phyloP scores from a whole-genome alignment of 2,329 filamentous ascomycete genomes.

The Xylaria digitata region DNA sequence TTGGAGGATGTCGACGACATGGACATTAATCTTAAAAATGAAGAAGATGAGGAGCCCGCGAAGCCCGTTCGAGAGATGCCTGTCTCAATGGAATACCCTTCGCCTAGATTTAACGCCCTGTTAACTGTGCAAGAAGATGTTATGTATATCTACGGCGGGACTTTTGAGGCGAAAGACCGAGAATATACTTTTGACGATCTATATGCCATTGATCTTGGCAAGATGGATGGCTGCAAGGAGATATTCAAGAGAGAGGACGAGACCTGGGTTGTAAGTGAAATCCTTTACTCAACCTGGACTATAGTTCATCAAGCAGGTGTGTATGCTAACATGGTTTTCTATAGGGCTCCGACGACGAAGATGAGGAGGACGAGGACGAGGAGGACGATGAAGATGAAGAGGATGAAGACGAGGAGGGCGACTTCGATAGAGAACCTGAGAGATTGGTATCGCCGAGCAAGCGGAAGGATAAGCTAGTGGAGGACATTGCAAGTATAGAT shows the following conservation, averaged over 20 bases:
- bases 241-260: constrained; percentile 85
- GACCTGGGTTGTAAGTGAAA: constrained; percentile 78
- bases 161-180: constrained; percentile 92
- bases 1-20: constrained; percentile 63
- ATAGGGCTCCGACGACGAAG: constrained; percentile 65
- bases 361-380: constrained; percentile 59
- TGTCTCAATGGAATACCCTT: constrained; percentile 84
- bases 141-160: constrained; percentile 94
- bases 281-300: constrained; percentile 45
- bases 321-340: constrained; percentile 21
- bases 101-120: constrained; percentile 90
- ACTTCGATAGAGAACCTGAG: constrained; percentile 61
- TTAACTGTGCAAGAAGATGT: constrained; percentile 91
- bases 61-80: constrained; percentile 71
- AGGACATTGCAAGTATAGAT: constrained; percentile 56
- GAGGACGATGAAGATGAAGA: constrained; percentile 66
- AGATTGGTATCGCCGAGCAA: constrained; percentile 64
- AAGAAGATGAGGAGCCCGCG: constrained; percentile 66
- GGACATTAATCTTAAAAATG: constrained; percentile 60
- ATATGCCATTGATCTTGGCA: constrained; percentile 92
- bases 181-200: constrained; percentile 97
- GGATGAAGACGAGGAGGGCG: constrained; percentile 69
- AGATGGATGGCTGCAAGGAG: constrained; percentile 92
- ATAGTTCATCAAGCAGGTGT: constrained; percentile 30
- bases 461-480: constrained; percentile 64